Percentiles rank a stretch among this genome's conserved stretches.
Evolutionary conservation across 2,329 filamentous ascomycete species (phyloP).

Genomic region (Aureobasidium lini): DNA sequence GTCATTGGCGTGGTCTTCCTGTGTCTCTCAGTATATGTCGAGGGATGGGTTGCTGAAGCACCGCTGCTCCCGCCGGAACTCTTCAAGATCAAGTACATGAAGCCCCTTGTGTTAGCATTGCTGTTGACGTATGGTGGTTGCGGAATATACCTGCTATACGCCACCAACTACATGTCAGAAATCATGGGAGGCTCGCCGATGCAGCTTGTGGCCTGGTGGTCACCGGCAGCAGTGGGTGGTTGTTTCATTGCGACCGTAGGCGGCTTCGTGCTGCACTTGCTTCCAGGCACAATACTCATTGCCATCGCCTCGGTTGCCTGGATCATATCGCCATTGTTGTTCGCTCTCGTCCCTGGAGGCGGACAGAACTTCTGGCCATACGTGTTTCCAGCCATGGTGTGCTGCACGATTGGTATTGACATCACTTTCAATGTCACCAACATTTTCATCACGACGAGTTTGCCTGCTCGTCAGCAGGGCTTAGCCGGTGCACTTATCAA

Average conservation of each 20-base stretch:
- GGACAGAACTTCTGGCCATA: conserved; percentile 62
- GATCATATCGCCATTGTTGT: conserved; percentile 52
- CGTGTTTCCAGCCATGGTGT: conserved; percentile 63
- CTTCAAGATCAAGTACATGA: conserved; percentile 64
- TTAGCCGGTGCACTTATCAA: conserved; percentile 66
- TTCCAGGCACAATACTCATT: conserved; percentile 57
- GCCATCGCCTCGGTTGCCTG: conserved; percentile 55
- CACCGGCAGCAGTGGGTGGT: conserved; percentile 61
- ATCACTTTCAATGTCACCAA: conserved; percentile 69
- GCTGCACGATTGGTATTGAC: conserved; percentile 65
- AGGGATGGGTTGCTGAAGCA: conserved; percentile 60
- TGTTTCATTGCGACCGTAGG: conserved; percentile 56
- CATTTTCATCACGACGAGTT: conserved; percentile 64
- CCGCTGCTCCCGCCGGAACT: conserved; percentile 64
- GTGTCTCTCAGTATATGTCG: conserved; percentile 56
- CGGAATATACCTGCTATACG: conserved; percentile 62
- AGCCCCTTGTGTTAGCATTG: conserved; percentile 51
- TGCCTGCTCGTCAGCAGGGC: conserved; percentile 60
- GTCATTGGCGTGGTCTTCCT: conserved; percentile 56
- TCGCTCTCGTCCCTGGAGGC: conserved; percentile 52
- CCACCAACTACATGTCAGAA: conserved; percentile 58
- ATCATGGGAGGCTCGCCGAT: conserved; percentile 54
- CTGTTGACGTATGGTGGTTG: conserved; percentile 62
- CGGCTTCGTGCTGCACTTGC: conserved; percentile 59
- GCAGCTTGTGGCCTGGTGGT: conserved; percentile 60